phyloP scores from a whole-genome alignment of 2,329 filamentous ascomycete species.

The Dothistroma pini region DNA sequence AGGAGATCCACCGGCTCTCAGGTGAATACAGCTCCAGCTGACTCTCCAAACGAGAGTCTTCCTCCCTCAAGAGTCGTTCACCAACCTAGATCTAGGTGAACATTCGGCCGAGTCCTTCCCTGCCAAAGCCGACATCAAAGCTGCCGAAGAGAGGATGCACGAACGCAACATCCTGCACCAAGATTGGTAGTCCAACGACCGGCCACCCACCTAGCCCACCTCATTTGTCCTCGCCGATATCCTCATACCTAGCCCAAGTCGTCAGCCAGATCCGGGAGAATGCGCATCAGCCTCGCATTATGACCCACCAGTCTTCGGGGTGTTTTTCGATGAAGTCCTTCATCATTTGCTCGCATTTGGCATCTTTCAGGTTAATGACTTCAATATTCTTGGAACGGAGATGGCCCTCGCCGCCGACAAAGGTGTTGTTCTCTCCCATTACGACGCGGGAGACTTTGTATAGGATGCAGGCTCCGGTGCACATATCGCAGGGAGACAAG shows the following conservation, averaged over 20 bases:
- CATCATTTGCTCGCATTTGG: slow-evolving; percentile 66
- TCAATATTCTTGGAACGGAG: slow-evolving; percentile 65
- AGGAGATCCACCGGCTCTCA: slow-evolving; percentile 69
- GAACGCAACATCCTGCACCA: slow-evolving; percentile 34
- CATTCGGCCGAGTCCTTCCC: slow-evolving; percentile 26
- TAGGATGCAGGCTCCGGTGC: slow-evolving; percentile 71
- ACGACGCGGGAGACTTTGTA: slow-evolving; percentile 73
- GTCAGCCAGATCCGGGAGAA: slow-evolving; percentile 18
- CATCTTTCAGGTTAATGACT: slow-evolving; percentile 65
- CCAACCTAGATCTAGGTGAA: slow-evolving; percentile 33
- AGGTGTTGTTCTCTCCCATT: slow-evolving; percentile 73
- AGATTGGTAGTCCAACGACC: slow-evolving; percentile 31
- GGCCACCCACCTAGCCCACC: slow-evolving; percentile 5
- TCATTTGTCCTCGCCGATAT: slow-evolving; percentile 36
- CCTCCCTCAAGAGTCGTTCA: slow-evolving; percentile 20
- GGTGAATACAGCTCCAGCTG: slow-evolving; percentile 32
- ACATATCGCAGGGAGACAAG: slow-evolving; percentile 77
- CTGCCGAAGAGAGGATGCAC: slow-evolving; percentile 35
- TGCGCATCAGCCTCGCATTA: slow-evolving; percentile 18
- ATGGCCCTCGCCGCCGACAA: slow-evolving; percentile 69
- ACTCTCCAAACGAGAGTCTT: slow-evolving; percentile 20
- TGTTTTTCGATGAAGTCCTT: slow-evolving; percentile 67
- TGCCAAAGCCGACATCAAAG: slow-evolving; percentile 18
- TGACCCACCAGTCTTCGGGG: slow-evolving; percentile 59
- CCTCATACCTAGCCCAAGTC: slow-evolving; percentile 35